These are phyloP conservation scores for Agaricus subrufescens DNA, from an alignment of 768 basidiomycete species.

Conservation along the genomic window DNA sequence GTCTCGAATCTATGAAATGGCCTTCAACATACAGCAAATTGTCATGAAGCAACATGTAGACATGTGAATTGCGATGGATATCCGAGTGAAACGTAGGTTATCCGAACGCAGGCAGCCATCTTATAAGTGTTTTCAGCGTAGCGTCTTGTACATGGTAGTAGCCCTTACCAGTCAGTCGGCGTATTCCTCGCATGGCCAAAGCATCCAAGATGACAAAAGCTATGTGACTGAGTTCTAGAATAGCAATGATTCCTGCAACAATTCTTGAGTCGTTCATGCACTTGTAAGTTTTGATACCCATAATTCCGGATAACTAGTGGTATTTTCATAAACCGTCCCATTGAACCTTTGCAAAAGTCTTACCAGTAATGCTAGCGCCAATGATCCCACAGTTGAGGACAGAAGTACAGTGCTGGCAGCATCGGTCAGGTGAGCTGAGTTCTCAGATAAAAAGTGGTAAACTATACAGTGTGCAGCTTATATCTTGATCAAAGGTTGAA, in stretches of 20 bases:
- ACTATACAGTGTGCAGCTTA: constrained; percentile 46
- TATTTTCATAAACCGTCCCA: neutral
- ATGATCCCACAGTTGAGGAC: constrained; percentile 28
- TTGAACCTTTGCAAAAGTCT: neutral
- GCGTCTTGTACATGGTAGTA: neutral
- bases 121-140: constrained; percentile 16
- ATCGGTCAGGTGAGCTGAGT: constrained; percentile 4
- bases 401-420: constrained; percentile 30
- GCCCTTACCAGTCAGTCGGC: constrained; percentile 43
- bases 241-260: constrained; percentile 37
- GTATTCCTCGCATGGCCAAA: constrained; percentile 29
- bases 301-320: constrained; percentile 52
- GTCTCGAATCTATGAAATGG: neutral
- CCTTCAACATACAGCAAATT: constrained; percentile 48
- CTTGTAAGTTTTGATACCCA: constrained; percentile 63
- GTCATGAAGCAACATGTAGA: constrained; percentile 55
- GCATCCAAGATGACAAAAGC: constrained; percentile 39
- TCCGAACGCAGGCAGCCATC: constrained; percentile 42
- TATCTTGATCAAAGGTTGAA: constrained; percentile 35
- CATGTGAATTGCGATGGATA: constrained; percentile 45
- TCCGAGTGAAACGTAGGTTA: constrained; percentile 29
- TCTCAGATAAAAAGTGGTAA: neutral
- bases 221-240: constrained; percentile 39
- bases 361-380: constrained; percentile 39
- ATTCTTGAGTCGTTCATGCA: constrained; percentile 58